These are phyloP conservation scores for Citrullus amarus DNA, from an alignment of 306 rosid species.

Conservation along the genomic window DNA sequence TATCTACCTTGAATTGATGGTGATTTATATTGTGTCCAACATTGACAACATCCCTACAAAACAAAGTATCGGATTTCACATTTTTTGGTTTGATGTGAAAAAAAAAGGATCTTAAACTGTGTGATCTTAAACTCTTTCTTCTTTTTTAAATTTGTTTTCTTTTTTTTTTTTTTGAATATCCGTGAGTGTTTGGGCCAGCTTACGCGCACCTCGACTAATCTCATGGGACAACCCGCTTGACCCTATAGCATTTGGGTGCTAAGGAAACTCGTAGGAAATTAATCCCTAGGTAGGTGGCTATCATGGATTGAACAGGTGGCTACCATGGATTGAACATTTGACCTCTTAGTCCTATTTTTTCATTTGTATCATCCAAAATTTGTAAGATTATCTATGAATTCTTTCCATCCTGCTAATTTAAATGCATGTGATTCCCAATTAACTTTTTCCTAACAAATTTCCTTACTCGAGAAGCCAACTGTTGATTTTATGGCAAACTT, in stretches of 20 bases:
- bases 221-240: too few species aligned
- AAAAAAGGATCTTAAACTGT: not conserved
- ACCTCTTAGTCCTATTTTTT: too few species aligned
- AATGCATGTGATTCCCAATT: not conserved
- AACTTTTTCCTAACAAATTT: not conserved
- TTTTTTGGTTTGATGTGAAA: not conserved
- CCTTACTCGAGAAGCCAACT: not conserved
- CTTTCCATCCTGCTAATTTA: not conserved
- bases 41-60: slow-evolving; percentile 1
- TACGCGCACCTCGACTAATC: too few species aligned
- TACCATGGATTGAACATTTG: too few species aligned
- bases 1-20: slow-evolving; percentile 5
- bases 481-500: not conserved
- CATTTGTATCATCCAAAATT: not conserved
- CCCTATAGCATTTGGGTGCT: too few species aligned
- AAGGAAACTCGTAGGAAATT: too few species aligned
- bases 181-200: too few species aligned
- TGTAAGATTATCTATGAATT: not conserved
- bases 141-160: not conserved
- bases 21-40: not conserved
- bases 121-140: not conserved
- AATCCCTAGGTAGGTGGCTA: too few species aligned
- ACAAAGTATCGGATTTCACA: not conserved
- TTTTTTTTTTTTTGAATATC: too few species aligned
- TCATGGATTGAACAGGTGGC: too few species aligned